Evolutionary conservation across 305 asterid species (phyloP).

Genomic region (Solanum hybrid): DNA sequence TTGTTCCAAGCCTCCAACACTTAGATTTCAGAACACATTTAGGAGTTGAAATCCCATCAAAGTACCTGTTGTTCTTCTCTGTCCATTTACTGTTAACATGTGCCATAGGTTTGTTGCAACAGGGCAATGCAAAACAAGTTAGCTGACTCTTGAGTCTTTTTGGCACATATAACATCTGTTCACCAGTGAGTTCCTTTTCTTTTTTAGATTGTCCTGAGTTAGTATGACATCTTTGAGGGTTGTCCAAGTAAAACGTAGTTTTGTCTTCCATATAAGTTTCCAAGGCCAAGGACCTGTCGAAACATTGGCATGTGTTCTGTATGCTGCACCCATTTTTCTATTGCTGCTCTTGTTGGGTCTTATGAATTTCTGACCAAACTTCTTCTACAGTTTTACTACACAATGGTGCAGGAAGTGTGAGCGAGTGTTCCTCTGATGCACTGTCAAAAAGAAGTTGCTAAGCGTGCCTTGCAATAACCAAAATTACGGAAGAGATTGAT

Average conservation of each 20-base stretch:
- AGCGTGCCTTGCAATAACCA: background rate
- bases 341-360: conserved; percentile 18
- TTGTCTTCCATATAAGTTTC: background rate
- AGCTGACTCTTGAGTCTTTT: background rate
- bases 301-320: conserved; percentile 12
- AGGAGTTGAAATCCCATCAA: too few relatives aligned
- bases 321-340: conserved; percentile 7
- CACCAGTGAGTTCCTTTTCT: background rate
- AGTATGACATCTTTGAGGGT: background rate
- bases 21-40: too few relatives aligned
- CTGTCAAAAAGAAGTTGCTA: too few relatives aligned
- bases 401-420: conserved; percentile 52
- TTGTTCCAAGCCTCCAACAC: too few relatives aligned
- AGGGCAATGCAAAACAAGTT: background rate
- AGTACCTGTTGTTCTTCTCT: too few relatives aligned
- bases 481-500: background rate
- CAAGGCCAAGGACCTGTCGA: background rate
- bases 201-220: background rate
- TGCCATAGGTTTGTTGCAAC: background rate
- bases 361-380: conserved; percentile 70
- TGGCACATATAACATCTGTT: background rate
- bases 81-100: background rate
- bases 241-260: background rate
- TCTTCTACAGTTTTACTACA: conserved; percentile 66
- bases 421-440: conserved; percentile 13